These are phyloP conservation scores for Xylaria sp. DNA, from an alignment of 2,329 filamentous ascomycete species.

Conservation along the genomic window DNA sequence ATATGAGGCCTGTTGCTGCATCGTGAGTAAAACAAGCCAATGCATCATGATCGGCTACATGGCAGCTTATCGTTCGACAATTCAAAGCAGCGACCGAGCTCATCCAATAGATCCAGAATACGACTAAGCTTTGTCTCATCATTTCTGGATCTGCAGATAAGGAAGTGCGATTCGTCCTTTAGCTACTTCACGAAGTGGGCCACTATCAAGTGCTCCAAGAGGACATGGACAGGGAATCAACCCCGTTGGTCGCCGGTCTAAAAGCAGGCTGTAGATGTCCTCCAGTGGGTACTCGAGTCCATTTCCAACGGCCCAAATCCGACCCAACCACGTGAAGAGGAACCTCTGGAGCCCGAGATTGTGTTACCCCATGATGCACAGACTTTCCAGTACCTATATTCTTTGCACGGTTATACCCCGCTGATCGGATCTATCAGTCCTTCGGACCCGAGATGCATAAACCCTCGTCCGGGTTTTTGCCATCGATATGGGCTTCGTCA, in stretches of 20 bases:
- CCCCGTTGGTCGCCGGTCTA: neutral
- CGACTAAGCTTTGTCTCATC: slow-evolving; percentile 4
- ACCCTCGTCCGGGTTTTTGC: neutral
- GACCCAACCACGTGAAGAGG: slow-evolving; percentile 3
- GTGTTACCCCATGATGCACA: slow-evolving; percentile 13
- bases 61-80: slow-evolving; percentile 14
- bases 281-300: neutral
- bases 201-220: neutral
- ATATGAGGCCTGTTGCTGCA: neutral
- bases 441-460: neutral
- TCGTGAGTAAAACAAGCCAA: neutral
- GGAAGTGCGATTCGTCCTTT: neutral
- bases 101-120: slow-evolving; percentile 1
- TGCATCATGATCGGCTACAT: neutral
- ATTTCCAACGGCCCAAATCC: neutral
- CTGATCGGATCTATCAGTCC: slow-evolving; percentile 12
- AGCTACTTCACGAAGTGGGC: neutral
- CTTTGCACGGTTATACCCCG: slow-evolving; percentile 16
- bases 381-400: neutral
- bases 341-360: neutral
- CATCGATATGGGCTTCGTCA: neutral
- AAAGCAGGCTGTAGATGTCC: neutral
- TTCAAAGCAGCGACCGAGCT: neutral
- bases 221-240: neutral
- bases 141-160: neutral